Percentiles rank a stretch among this genome's conserved stretches.
Evolutionary conservation across 192 early-diverging fungal species (phyloP).

Genomic region (Coemansia sp.): DNA sequence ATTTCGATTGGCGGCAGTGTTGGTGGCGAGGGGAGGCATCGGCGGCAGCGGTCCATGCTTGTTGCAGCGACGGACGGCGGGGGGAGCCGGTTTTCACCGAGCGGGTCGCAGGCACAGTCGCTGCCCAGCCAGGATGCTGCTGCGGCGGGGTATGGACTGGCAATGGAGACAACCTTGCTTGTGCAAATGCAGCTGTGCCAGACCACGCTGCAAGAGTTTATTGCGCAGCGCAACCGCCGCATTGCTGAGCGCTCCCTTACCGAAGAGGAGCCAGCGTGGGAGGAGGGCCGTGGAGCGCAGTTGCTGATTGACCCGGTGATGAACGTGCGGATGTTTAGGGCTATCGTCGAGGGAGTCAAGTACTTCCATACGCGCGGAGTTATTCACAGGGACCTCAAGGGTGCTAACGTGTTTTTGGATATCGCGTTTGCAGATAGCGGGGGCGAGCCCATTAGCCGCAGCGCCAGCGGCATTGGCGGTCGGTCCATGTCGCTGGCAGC

Average conservation of each 20-base stretch:
- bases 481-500: slow-evolving; percentile 1
- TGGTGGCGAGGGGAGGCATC: slow-evolving; percentile 2
- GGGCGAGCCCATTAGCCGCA: slow-evolving; percentile 28
- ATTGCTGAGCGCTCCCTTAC: slow-evolving; percentile 20
- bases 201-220: slow-evolving; percentile 65
- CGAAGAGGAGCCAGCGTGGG: too few species aligned
- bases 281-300: too few species aligned
- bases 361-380: slow-evolving; percentile 43
- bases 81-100: neutral
- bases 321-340: slow-evolving; percentile 61
- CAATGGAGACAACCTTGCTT: slow-evolving; percentile 56
- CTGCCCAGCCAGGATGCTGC: slow-evolving; percentile 21
- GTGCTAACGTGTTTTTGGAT: slow-evolving; percentile 77
- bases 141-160: slow-evolving; percentile 16
- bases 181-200: slow-evolving; percentile 94
- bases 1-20: neutral
- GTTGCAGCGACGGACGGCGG: neutral
- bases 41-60: slow-evolving; percentile 17
- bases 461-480: slow-evolving; percentile 23
- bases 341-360: slow-evolving; percentile 73
- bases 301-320: slow-evolving; percentile 55
- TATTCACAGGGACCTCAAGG: slow-evolving; percentile 89
- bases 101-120: slow-evolving; percentile 17
- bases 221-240: slow-evolving; percentile 58
- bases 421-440: slow-evolving; percentile 31